phyloP scores from a whole-genome alignment of 306 rosid genomes.

The Citrullus amarus region DNA sequence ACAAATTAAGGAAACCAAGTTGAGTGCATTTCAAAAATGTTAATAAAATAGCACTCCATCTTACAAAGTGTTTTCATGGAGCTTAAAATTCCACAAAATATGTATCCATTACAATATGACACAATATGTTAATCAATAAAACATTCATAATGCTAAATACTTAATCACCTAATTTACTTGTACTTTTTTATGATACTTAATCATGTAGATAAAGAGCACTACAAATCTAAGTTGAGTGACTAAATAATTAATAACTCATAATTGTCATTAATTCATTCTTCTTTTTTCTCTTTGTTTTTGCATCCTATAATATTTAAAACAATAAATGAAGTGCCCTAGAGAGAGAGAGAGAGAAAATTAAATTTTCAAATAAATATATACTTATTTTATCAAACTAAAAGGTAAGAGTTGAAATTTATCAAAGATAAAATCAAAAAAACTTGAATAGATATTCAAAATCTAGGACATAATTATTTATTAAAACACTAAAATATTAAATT shows the following conservation, averaged over 20 bases:
- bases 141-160: not conserved
- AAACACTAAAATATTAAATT: no score
- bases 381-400: no score
- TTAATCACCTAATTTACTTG: not conserved
- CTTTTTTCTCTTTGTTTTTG: not conserved
- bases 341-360: no score
- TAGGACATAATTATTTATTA: no score
- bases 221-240: not conserved
- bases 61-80: not conserved
- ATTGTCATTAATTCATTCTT: not conserved
- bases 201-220: not conserved
- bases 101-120: not conserved
- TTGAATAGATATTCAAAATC: no score
- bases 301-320: no score
- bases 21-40: not conserved
- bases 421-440: not conserved
- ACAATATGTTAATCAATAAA: not conserved
- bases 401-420: no score
- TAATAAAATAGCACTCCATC: not conserved
- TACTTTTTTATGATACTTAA: not conserved
- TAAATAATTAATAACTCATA: no score
- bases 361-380: not conserved
- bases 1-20: not conserved
- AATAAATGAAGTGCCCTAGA: no score
- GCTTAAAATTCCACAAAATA: not conserved